Percentiles rank a stretch among this genome's conserved stretches.
Evolutionary conservation across 139 green algal genomes (phyloP).

Genomic region (Chara braunii): DNA sequence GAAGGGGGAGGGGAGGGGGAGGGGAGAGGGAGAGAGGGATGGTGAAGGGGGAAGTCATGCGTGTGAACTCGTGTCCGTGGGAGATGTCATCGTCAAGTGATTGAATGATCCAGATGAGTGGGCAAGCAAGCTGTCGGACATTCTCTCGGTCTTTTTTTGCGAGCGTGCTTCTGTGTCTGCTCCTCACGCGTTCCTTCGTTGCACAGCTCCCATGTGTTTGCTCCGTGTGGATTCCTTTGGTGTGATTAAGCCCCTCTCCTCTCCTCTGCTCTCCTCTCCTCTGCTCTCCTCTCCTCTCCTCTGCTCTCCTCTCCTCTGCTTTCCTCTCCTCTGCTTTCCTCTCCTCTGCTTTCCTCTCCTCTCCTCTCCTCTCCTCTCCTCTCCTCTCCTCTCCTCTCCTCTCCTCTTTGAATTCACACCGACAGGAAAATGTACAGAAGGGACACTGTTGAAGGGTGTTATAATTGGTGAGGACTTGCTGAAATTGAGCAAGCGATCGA

Average conservation of each 20-base stretch:
- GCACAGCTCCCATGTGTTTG: not conserved
- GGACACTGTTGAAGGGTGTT: too few species aligned
- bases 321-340: not conserved
- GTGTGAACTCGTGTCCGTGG: not conserved
- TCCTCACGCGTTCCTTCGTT: conserved; percentile 2
- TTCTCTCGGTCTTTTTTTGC: not conserved
- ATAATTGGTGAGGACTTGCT: too few species aligned
- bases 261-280: not conserved
- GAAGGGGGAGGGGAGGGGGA: not conserved
- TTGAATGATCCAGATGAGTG: not conserved
- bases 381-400: conserved; percentile 1
- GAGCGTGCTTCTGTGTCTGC: not conserved
- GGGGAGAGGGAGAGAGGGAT: not conserved
- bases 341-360: not conserved
- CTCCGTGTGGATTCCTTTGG: not conserved
- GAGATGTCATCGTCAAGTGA: not conserved
- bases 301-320: not conserved
- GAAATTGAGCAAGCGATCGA: too few species aligned
- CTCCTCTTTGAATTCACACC: not conserved
- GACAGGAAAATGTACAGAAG: too few species aligned
- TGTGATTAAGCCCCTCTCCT: not conserved
- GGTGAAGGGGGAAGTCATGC: not conserved
- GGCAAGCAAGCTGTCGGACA: not conserved
- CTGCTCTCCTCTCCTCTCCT: not conserved
- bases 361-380: conserved; percentile 5